phyloP scores from a whole-genome alignment of 495 filamentous ascomycete species.

The Penicillium soppii region DNA sequence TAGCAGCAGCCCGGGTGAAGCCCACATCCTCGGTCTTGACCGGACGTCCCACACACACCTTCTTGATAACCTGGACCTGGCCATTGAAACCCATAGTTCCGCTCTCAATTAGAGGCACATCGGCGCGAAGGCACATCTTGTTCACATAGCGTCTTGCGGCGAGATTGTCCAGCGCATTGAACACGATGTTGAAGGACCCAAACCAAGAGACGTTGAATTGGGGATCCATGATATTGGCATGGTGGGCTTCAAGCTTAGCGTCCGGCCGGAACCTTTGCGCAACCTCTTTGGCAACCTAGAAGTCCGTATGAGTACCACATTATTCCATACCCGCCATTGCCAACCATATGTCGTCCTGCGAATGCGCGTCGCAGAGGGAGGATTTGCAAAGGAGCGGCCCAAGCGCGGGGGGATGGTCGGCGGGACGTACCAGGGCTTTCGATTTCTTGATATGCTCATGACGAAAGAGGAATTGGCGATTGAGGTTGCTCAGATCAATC shows the following conservation, averaged over 20 bases:
- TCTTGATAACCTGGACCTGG: slow-evolving; percentile 94
- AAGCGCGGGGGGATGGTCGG: slow-evolving; percentile 3
- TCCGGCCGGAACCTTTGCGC: slow-evolving; percentile 88
- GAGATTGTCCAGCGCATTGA: slow-evolving; percentile 97
- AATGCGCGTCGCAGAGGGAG: neutral
- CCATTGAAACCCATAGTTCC: slow-evolving; percentile 98
- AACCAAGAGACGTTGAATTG: slow-evolving; percentile 93
- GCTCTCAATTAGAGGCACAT: slow-evolving; percentile 91
- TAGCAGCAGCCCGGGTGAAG: slow-evolving; percentile 6
- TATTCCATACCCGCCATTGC: neutral
- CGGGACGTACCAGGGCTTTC: slow-evolving; percentile 77
- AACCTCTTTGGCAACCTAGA: slow-evolving; percentile 88
- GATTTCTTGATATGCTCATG: slow-evolving; percentile 98
- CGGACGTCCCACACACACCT: slow-evolving; percentile 44
- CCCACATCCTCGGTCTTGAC: neutral
- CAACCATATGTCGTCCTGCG: neutral
- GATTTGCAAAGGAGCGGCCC: slow-evolving; percentile 11
- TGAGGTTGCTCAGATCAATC: slow-evolving; percentile 96
- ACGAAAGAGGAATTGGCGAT: slow-evolving; percentile 96
- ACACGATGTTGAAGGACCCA: slow-evolving; percentile 75
- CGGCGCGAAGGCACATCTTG: slow-evolving; percentile 90
- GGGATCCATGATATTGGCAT: slow-evolving; percentile 94
- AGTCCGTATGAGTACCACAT: slow-evolving; percentile 18
- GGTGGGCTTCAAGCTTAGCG: slow-evolving; percentile 84
- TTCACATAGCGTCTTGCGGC: slow-evolving; percentile 95